Evolutionary conservation across 2,329 filamentous ascomycete genomes (phyloP).

Genomic region (Ophiostoma quercus): DNA sequence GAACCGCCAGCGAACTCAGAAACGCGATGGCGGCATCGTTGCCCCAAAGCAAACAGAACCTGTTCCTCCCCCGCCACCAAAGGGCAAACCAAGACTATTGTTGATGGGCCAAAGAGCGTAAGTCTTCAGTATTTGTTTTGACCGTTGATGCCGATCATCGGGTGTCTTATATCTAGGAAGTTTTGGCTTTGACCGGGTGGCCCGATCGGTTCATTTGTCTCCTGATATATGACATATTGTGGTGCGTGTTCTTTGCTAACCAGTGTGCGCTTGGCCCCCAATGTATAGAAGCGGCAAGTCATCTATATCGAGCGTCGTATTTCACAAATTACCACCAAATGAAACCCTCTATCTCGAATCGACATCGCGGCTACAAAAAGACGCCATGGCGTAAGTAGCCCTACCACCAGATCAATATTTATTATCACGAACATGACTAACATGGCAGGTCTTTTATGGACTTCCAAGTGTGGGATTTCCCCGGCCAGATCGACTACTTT

Average conservation of each 20-base stretch:
- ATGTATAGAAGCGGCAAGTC: constrained; percentile 83
- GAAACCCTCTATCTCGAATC: constrained; percentile 96
- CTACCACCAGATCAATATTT: not conserved
- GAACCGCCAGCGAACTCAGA: constrained; percentile 50
- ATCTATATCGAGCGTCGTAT: constrained; percentile 97
- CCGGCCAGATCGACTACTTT: constrained; percentile 84
- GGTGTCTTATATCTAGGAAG: not conserved
- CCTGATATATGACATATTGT: not conserved
- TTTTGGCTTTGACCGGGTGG: not conserved
- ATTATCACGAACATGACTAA: constrained; percentile 34
- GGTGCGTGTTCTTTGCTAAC: constrained; percentile 7
- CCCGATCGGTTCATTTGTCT: constrained; percentile 5
- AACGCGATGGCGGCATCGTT: constrained; percentile 40
- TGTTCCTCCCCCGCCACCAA: constrained; percentile 44
- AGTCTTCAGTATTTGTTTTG: constrained; percentile 28
- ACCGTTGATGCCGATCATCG: too few relatives aligned
- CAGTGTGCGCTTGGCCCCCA: not conserved
- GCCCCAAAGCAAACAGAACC: constrained; percentile 38
- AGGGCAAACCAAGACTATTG: constrained; percentile 75
- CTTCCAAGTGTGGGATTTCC: constrained; percentile 97
- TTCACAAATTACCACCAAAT: constrained; percentile 92
- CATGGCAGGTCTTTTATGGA: constrained; percentile 76
- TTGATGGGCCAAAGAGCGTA: constrained; percentile 95
- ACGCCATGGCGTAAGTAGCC: constrained; percentile 66
- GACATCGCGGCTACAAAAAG: constrained; percentile 88